Conservation (phyloP, 345 rosid genomes). For the Salix purpurea region DNA sequence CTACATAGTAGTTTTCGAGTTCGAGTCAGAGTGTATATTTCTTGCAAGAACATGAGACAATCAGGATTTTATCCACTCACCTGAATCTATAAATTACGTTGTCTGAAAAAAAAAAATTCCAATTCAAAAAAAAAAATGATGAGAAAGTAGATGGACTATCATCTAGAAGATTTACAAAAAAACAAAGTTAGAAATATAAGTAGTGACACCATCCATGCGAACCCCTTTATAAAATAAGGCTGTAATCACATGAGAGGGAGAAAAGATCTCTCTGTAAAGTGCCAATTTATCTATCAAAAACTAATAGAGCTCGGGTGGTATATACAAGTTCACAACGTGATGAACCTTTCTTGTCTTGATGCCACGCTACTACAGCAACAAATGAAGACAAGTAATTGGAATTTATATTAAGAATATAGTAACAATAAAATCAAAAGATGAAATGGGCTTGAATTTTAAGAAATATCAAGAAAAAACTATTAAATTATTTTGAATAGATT, state of each 20-base stretch:
- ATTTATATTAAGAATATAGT: too few relatives aligned
- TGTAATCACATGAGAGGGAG: not conserved
- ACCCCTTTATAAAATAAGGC: not conserved
- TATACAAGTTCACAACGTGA: not conserved
- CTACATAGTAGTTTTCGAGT: too few relatives aligned
- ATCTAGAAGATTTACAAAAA: not conserved
- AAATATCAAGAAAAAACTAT: too few relatives aligned
- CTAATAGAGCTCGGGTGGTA: not conserved
- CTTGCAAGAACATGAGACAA: too few relatives aligned
- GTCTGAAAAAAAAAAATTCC: too few relatives aligned
- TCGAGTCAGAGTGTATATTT: rapidly evolving
- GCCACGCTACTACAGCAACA: not conserved
- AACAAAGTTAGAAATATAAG: too few relatives aligned
- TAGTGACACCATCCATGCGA: not conserved
- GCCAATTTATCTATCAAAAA: not conserved
- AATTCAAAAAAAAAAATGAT: not conserved
- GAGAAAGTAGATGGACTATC: not conserved
- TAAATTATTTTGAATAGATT: too few relatives aligned
- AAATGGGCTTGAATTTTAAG: too few relatives aligned
- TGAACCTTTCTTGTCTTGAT: not conserved
- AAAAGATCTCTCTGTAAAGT: not conserved
- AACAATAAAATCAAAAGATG: too few relatives aligned
- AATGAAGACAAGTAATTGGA: not conserved
- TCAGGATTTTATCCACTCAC: too few relatives aligned
- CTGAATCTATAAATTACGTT: too few relatives aligned